phyloP scores from a whole-genome alignment of 73 alveolate species.

The Tetrahymena elliotti region DNA sequence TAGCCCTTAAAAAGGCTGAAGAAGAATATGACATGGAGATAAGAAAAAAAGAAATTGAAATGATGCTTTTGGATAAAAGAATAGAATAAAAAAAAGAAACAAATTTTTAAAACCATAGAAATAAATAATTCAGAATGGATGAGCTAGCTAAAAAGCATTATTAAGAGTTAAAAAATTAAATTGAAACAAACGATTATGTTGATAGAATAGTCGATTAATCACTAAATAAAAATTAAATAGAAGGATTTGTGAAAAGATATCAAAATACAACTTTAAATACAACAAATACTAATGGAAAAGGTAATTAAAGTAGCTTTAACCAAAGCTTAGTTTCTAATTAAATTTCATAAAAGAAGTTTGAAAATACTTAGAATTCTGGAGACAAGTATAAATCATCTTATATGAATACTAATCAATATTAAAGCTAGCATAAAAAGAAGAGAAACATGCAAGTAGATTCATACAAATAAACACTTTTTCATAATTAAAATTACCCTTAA shows the following conservation, averaged over 20 bases:
- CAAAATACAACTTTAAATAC: neutral
- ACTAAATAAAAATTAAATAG: neutral
- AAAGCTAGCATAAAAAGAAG: neutral
- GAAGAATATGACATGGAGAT: neutral
- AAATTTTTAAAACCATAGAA: neutral
- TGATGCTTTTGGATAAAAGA: neutral
- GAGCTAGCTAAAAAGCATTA: neutral
- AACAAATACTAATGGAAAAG: neutral
- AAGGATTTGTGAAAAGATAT: neutral
- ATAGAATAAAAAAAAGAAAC: neutral
- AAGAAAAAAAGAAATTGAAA: neutral
- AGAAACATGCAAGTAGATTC: neutral
- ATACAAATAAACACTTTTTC: neutral
- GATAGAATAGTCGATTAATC: neutral
- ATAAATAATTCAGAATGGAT: neutral
- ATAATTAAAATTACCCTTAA: neutral
- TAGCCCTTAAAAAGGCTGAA: neutral
- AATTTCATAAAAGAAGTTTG: neutral
- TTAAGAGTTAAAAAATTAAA: neutral
- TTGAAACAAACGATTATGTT: neutral
- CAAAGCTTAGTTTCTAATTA: neutral
- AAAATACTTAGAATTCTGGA: neutral
- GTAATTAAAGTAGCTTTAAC: neutral
- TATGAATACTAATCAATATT: neutral
- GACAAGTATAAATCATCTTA: neutral